Base-by-base conservation (phyloP, 352 stramenopile species). In the Phytopythium cucurbitacearum region DNA sequence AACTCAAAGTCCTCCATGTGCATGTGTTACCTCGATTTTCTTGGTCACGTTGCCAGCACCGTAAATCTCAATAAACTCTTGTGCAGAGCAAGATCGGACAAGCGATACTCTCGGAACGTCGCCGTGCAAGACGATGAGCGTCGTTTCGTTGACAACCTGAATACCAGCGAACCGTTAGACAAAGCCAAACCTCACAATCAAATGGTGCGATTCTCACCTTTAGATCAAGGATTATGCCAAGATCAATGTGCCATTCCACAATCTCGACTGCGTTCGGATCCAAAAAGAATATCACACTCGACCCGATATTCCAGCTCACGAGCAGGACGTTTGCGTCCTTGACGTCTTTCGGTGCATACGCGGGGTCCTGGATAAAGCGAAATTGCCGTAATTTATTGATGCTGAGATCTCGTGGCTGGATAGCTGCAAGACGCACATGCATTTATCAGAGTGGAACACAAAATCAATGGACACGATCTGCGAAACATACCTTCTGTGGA, bases 171-270 rank as follows among this genome's bases (percentile, higher is more conserved):
- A 59, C 15, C 7, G 11, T 32, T 39, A 33, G 43, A 1, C 37
- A 12, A 48, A 36, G n/a, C 16, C 35, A 10, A 5, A 53, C 40
- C 10, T 13, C 9, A 40, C 3, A 40, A 43, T 28, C 21, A 28
- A 28, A 28, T 28, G 21, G 21, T 28, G 21, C 21, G 21, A 28
- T 28, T 28, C 48, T 34, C 63, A 91, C 84, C 73, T 92, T 91
- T 16, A 94, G 61, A 52, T 95, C 85, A 42, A 92, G 83, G 34
- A 95, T 89, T 8, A 85, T 76, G 12, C 85, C 85, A 40, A 95
- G 67, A 64, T 95, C 85, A 34, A 95, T 56, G 59, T 95, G 85
- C 81, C 85, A 94, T 51, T 95, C 85, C 5, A 92, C 78, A 36
- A 95, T 89, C 60, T 95, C 82, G 3, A 94, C 82, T 0, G 74